Evolutionary conservation across 2,329 filamentous ascomycete genomes (phyloP), one percentile per base, ranked within the genome.

Genomic region (Cladosporium sp.): DNA sequence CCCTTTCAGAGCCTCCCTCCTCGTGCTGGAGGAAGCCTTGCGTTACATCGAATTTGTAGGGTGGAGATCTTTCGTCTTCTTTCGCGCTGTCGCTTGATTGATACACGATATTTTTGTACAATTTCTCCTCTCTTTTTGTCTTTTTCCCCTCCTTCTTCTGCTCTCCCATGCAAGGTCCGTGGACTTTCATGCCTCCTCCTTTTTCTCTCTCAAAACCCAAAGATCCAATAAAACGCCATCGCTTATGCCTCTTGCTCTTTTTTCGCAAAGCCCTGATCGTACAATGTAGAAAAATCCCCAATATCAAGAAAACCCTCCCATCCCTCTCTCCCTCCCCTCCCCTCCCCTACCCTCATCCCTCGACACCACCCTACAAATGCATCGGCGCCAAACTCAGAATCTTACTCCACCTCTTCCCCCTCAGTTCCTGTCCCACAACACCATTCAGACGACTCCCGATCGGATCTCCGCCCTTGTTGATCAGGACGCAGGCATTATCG

Each of bases 321-420:
- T n/a, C n/a, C n/a, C n/a, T n/a, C n/a, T n/a, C n/a, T 20, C 41
- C 27, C n/a, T 13, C 27, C 13, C 32, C 15, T 17, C 32, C 15
- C 7, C 2, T n/a, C 44, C 9, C 12, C 17, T 15, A 8, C 39
- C 8, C 20, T 19, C 37, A 39, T 39, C 15, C 20, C 20, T 7
- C 13, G 7, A 7, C 24, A 15, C 12, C n/a, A 13, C 43, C 37
- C 44, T 48, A 88, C 68, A 88, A 73, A 71, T 88, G 83, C 80
- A 87, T 84, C 41, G 93, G 92, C 49, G 93, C 93, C 79, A 99
- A 82, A 61, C 89, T 95, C 67, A 99, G 73, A 64, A 99, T 97
- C 82, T 97, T 99, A 64, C 90, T 95, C 93, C 93, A 99, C 74
- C 95, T 86, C 79, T 88, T 93, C 68, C 88, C 83, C 68, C 88